Percentiles rank a stretch among this genome's conserved stretches.
These are phyloP conservation scores for Achaetomium macrosporum DNA, from an alignment of 2,329 filamentous ascomycete species.

Conservation along the genomic window DNA sequence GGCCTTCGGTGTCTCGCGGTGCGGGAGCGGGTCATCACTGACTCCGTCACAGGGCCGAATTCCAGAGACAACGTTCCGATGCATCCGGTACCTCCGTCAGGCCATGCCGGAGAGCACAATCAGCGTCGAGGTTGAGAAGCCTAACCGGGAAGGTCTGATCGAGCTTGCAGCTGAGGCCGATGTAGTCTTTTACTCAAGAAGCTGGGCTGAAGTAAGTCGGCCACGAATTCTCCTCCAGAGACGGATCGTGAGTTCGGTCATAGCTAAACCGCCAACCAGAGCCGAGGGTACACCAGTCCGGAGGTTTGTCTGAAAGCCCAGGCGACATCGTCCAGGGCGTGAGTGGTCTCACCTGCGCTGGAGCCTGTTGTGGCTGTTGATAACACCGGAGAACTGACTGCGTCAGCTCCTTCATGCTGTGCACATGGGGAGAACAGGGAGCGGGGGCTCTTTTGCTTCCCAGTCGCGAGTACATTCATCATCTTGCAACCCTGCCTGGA, in stretches of 20 bases:
- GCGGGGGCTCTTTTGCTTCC: constrained; percentile 41
- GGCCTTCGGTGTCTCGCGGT: not conserved
- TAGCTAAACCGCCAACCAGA: constrained; percentile 22
- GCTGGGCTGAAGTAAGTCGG: constrained; percentile 59
- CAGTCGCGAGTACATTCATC: constrained; percentile 33
- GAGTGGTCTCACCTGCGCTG: constrained; percentile 24
- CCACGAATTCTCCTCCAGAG: not conserved
- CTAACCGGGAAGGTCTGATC: constrained; percentile 52
- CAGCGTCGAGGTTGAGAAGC: constrained; percentile 70
- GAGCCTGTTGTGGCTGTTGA: not conserved
- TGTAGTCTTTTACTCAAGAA: constrained; percentile 66
- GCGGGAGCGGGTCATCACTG: not conserved
- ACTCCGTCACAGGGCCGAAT: constrained; percentile 50
- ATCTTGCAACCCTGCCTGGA: constrained; percentile 35
- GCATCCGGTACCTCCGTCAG: constrained; percentile 51
- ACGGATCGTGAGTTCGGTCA: not conserved
- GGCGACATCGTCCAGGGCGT: constrained; percentile 39
- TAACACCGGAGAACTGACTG: constrained; percentile 5
- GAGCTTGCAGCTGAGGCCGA: constrained; percentile 58
- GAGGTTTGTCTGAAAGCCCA: constrained; percentile 47
- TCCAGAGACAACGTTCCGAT: constrained; percentile 53
- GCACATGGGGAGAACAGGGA: constrained; percentile 41
- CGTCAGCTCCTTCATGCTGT: constrained; percentile 34
- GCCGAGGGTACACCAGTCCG: constrained; percentile 33
- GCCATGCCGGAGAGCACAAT: constrained; percentile 42